Evolutionary conservation across 768 basidiomycete species (phyloP).

Genomic region (Lentinus tigrinus): DNA sequence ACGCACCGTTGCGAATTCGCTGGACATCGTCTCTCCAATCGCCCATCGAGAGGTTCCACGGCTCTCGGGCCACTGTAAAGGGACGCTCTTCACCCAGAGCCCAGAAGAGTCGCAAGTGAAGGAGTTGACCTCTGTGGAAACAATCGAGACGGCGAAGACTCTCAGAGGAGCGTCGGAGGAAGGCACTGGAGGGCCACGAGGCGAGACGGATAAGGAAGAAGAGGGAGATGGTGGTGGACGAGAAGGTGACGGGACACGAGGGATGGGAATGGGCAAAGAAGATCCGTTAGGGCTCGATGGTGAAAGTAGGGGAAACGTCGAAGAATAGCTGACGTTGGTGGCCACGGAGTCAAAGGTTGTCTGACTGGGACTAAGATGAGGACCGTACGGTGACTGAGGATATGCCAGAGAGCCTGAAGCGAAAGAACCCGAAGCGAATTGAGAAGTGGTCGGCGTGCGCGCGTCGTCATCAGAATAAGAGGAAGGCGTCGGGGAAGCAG

Average conservation of each 20-base stretch:
- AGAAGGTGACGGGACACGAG: constrained; percentile 9
- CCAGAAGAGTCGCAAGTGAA: constrained; percentile 58
- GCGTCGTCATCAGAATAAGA: constrained; percentile 22
- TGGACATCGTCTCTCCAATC: constrained; percentile 73
- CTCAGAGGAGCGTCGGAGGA: constrained; percentile 29
- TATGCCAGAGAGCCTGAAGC: neutral
- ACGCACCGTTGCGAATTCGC: constrained; percentile 59
- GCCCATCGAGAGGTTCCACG: constrained; percentile 75
- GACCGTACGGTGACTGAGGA: constrained; percentile 6
- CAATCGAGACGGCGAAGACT: constrained; percentile 50
- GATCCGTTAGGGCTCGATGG: constrained; percentile 2
- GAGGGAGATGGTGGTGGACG: constrained; percentile 20
- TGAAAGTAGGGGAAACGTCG: constrained; percentile 16
- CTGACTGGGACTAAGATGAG: constrained; percentile 19
- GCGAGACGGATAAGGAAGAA: neutral
- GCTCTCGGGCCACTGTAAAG: constrained; percentile 69
- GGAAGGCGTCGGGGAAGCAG: constrained; percentile 29
- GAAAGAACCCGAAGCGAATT: neutral
- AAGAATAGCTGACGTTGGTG: constrained; percentile 22
- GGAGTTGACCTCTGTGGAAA: constrained; percentile 45
- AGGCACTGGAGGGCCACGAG: constrained; percentile 7
- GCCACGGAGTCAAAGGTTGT: constrained; percentile 16
- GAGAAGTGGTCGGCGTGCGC: constrained; percentile 8
- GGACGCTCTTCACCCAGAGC: constrained; percentile 62
- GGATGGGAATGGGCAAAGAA: constrained; percentile 11